Evolutionary conservation across 2,329 filamentous ascomycete species (phyloP), one percentile per base, ranked within the genome.

Genomic region (Colletotrichum graminicola): DNA sequence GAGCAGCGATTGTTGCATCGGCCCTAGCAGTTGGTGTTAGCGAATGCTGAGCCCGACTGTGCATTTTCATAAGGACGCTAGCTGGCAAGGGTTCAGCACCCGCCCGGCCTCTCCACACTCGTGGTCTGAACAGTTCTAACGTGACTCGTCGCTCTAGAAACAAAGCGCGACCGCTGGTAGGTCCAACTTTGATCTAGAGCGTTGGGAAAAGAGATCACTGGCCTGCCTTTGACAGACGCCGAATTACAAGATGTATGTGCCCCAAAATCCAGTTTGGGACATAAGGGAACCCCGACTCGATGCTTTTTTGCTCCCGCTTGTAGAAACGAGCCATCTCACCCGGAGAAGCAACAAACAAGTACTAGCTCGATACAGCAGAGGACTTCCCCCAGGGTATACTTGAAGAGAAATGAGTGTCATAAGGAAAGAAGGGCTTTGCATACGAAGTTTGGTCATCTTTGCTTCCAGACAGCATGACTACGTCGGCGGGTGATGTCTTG

Each of bases 381-480:
- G 23, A 10, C 10, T 51, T 41, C 45, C 34, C n/a, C 10, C 3
- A 57, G 32, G 32, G 11, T 59, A 18, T 26, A 34, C 23, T 23
- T 23, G 8, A 29, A 39, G 23, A 32, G 66, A 66, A 60, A 65
- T 60, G 71, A 61, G 62, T 52, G 66, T 62, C 67, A 66, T 29
- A 66, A 59, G 66, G 75, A 73, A 74, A 73, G 70, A 75, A 78
- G 73, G 70, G 75, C 79, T 74, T 71, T 79, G 74, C 77, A 91
- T 86, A 94, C 91, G 93, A 95, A 77, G 95, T 99, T 84, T 99
- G 96, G 75, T 93, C 91, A 79, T 98, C 96, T 82, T 98, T 98
- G 85, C 94, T 97, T 67, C 96, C 96, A 66, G 94, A 97, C 90
- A 95, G 96, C 94, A 98, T 98, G 79, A 98, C 89, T 55, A 99